Evolutionary conservation across 208 protist genomes (phyloP).

Genomic region (Herpetomonas tarakana): DNA sequence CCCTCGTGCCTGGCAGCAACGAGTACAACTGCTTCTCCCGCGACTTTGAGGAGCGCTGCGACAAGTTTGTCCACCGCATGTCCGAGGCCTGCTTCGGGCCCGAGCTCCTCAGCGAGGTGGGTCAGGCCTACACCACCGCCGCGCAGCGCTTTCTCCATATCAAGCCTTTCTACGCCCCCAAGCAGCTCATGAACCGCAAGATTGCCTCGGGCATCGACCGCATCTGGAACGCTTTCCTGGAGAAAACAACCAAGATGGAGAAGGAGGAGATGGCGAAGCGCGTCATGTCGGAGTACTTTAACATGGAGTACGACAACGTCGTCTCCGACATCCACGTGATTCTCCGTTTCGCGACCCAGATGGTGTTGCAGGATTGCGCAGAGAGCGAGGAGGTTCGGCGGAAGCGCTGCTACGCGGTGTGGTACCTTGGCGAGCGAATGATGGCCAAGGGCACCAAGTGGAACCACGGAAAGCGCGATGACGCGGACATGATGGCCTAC

Average conservation of each 20-base stretch:
- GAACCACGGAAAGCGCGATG: conserved; percentile 28
- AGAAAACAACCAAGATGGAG: conserved; percentile 35
- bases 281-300: conserved; percentile 79
- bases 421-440: conserved; percentile 79
- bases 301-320: conserved; percentile 82
- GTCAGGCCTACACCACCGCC: conserved; percentile 66
- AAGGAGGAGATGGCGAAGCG: conserved; percentile 37
- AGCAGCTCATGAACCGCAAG: conserved; percentile 61
- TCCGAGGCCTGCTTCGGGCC: conserved; percentile 76
- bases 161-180: conserved; percentile 77
- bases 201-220: conserved; percentile 60
- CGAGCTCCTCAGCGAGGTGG: conserved; percentile 73
- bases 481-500: conserved; percentile 74
- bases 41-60: conserved; percentile 77
- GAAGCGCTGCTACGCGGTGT: conserved; percentile 80
- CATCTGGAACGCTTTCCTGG: conserved; percentile 43
- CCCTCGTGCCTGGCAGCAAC: conserved; percentile 50
- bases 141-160: conserved; percentile 82
- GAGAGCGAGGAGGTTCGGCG: conserved; percentile 49
- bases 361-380: conserved; percentile 63
- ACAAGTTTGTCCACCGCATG: conserved; percentile 42
- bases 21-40: conserved; percentile 72
- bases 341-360: conserved; percentile 68
- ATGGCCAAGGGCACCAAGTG: conserved; percentile 51
- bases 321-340: conserved; percentile 59